A percentile compares a stretch with the other conserved stretches of the same genome.
phyloP scores from a whole-genome alignment of 2,329 filamentous ascomycete species.

The Pestalotiopsis sp. region DNA sequence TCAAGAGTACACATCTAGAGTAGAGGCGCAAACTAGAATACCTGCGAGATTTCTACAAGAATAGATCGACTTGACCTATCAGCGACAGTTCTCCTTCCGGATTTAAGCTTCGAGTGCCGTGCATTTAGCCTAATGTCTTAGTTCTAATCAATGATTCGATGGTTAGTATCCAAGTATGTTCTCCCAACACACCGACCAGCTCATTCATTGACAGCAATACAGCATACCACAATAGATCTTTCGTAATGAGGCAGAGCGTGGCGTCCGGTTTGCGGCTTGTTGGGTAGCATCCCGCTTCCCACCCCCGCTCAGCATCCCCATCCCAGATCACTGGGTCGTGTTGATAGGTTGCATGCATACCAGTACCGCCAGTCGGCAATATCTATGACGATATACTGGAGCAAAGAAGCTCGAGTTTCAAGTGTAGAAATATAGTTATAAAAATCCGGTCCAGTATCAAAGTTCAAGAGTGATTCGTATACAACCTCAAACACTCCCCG shows the following conservation, averaged over 20 bases:
- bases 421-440: background rate
- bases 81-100: background rate
- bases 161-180: background rate
- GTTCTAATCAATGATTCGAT: background rate
- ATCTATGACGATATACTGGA: background rate
- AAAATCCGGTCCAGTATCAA: background rate
- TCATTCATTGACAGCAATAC: background rate
- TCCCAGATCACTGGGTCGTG: background rate
- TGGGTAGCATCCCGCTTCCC: background rate
- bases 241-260: background rate
- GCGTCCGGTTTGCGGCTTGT: background rate
- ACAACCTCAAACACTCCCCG: background rate
- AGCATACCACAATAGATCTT: background rate
- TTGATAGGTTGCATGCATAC: background rate
- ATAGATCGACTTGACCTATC: background rate
- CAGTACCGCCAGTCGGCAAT: background rate
- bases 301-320: background rate
- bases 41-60: background rate
- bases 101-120: background rate
- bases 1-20: background rate
- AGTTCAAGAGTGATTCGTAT: background rate
- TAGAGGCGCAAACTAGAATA: background rate
- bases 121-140: background rate
- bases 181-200: background rate
- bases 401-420: no score